Evolutionary conservation across 495 filamentous ascomycete species (phyloP), one percentile per base, ranked within the genome.

Genomic region (Penicillium antarcticum): DNA sequence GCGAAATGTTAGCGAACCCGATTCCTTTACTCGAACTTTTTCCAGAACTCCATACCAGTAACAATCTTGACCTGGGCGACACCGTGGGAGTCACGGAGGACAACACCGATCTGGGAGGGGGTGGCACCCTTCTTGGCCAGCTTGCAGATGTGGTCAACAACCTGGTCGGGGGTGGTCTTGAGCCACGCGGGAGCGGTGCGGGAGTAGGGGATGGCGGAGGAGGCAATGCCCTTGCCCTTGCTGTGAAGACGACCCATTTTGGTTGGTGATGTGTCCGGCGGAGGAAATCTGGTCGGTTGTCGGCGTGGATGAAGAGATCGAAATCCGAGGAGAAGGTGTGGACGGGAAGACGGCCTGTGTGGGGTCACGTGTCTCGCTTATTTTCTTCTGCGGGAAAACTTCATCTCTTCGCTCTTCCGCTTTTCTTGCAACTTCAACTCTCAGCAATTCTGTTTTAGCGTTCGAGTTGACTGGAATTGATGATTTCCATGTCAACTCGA

Each of bases 111-210:
- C 83, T 97, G 94, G 55, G 89, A 95, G 57, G 94, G 95, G 54
- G 92, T 94, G 52, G 89, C 88, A 77, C 94, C 91, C 87, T 95
- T 95, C 80, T 87, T 94, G 61, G 94, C 92, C 63, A 97, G 85
- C 79, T 94, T 92, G 88, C 90, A 95, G 81, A 99, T 97, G 78
- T 97, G 91, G 68, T 97, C 95, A 55, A 92, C 89, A 69, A 98
- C 89, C 78, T 90, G 85, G 44, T 92, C 88, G 60, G 82, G 79
- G 54, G 89, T 92, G 70, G 87, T 87, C 84, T 95, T 95, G 71
- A 95, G 78, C 94, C 94, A 99, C 46, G 88, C 79, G 19, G 94
- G 92, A 48, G 90, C 72, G 53, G 83, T 86, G 78, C 95, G 92
- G 45, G 89, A 95, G 86, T 97, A 97, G 55, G 95, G 95, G 77